Evolutionary conservation across 75 land plant species (phyloP).

Genomic region (Isoetes taiwanensis): DNA sequence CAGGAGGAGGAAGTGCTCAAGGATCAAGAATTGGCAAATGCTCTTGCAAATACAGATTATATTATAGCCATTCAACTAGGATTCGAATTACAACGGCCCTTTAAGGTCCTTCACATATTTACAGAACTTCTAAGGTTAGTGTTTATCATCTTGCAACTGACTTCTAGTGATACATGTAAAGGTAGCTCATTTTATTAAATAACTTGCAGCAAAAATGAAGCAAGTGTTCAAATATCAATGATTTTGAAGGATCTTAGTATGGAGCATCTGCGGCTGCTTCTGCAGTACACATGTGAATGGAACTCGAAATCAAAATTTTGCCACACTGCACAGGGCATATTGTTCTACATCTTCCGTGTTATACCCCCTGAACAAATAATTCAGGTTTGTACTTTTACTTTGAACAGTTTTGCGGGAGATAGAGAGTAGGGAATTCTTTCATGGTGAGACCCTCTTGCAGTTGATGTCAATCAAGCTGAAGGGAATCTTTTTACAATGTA

Average conservation of each 20-base stretch:
- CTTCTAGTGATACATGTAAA: too few species aligned
- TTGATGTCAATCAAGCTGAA: too few species aligned
- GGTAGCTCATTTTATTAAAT: too few species aligned
- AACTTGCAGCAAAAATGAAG: too few species aligned
- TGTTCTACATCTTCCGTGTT: slow-evolving; percentile 41
- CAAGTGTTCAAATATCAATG: slow-evolving; percentile 21
- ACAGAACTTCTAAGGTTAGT: slow-evolving; percentile 65
- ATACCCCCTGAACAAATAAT: slow-evolving; percentile 55
- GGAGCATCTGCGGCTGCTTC: slow-evolving; percentile 49
- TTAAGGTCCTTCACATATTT: slow-evolving; percentile 64
- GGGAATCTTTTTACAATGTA: too few species aligned
- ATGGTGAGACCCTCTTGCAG: too few species aligned
- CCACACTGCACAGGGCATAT: slow-evolving; percentile 81
- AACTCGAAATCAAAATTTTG: slow-evolving; percentile 83
- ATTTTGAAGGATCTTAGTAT: slow-evolving; percentile 45
- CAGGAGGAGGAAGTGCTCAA: slow-evolving; percentile 77
- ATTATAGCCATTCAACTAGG: slow-evolving; percentile 72
- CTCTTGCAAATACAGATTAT: slow-evolving; percentile 73
- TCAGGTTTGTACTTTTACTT: too few species aligned
- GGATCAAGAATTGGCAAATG: slow-evolving; percentile 89
- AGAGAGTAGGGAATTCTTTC: too few species aligned
- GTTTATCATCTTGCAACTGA: too few species aligned
- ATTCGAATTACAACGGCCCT: slow-evolving; percentile 76
- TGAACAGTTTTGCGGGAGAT: too few species aligned
- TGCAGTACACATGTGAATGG: slow-evolving; percentile 88